Conservation (phyloP, 345 rosid genomes). For the Hibiscus trionum region DNA sequence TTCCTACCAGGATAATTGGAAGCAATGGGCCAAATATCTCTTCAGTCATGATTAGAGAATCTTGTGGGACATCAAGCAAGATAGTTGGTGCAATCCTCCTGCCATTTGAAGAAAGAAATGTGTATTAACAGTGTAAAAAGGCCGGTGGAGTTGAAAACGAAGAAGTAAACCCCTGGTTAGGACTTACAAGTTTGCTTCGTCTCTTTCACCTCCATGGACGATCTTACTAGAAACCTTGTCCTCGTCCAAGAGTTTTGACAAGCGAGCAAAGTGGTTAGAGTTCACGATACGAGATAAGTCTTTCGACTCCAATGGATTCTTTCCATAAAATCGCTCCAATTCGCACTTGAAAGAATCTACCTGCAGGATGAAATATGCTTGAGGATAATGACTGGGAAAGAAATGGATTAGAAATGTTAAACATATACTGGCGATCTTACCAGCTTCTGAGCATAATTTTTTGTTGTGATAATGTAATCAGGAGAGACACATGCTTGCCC, state of each 20-base stretch:
- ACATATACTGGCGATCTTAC: slow-evolving; percentile 35
- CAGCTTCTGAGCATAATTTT: slow-evolving; percentile 62
- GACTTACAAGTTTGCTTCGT: slow-evolving; percentile 67
- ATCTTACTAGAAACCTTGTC: slow-evolving; percentile 76
- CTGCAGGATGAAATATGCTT: slow-evolving; percentile 24
- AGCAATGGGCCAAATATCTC: slow-evolving; percentile 98
- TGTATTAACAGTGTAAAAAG: not conserved
- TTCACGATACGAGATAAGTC: slow-evolving; percentile 83
- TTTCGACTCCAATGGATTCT: slow-evolving; percentile 67
- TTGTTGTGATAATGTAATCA: slow-evolving; percentile 74
- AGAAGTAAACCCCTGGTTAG: not conserved
- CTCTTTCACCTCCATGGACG: slow-evolving; percentile 74
- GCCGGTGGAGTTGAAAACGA: not conserved
- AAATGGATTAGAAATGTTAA: slow-evolving; percentile 6
- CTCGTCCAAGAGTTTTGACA: slow-evolving; percentile 75
- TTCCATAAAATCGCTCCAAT: slow-evolving; percentile 67
- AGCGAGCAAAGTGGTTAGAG: slow-evolving; percentile 67
- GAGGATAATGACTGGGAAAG: slow-evolving; percentile 10
- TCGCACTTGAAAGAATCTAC: slow-evolving; percentile 53
- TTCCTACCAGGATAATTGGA: slow-evolving; percentile 65
- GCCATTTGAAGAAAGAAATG: slow-evolving; percentile 18
- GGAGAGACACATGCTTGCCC: slow-evolving; percentile 94
- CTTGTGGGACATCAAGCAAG: slow-evolving; percentile 69
- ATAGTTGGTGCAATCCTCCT: slow-evolving; percentile 86
- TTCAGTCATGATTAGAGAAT: slow-evolving; percentile 77